phyloP scores from a whole-genome alignment of 2,329 filamentous ascomycete species.

The Metarhizium humberi region DNA sequence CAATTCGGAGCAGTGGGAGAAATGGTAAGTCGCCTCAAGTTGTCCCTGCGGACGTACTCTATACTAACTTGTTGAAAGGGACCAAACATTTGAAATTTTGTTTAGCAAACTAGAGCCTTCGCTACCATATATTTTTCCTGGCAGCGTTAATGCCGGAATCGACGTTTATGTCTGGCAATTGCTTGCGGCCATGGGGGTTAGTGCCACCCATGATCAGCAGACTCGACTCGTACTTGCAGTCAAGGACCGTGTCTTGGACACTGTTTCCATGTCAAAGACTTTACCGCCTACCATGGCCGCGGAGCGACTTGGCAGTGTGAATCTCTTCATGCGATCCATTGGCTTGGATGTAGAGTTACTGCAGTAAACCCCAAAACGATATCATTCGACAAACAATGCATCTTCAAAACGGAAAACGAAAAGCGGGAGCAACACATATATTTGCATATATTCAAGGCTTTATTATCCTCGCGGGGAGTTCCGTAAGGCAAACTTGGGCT shows the following conservation, averaged over 20 bases:
- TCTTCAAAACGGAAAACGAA: conserved; percentile 1
- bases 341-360: conserved; percentile 87
- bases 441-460: neutral
- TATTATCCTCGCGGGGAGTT: neutral
- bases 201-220: conserved; percentile 88
- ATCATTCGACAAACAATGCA: conserved; percentile 3
- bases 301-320: conserved; percentile 81
- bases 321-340: conserved; percentile 97
- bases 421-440: neutral
- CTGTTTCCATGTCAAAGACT: conserved; percentile 79
- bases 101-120: conserved; percentile 83
- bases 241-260: conserved; percentile 97
- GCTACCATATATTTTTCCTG: conserved; percentile 80
- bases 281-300: conserved; percentile 78
- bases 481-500: conserved; percentile 1
- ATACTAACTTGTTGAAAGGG: conserved; percentile 39
- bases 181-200: conserved; percentile 87
- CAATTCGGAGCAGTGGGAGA: conserved; percentile 64
- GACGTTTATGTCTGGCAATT: conserved; percentile 99
- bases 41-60: neutral
- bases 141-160: conserved; percentile 79
- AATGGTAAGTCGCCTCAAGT: conserved; percentile 51
- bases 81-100: conserved; percentile 70
- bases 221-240: conserved; percentile 89
- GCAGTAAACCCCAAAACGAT: conserved; percentile 19